Evolutionary conservation across 768 basidiomycete species (phyloP), one percentile per base, ranked within the genome.

Genomic region (Pleurotus giganteus): DNA sequence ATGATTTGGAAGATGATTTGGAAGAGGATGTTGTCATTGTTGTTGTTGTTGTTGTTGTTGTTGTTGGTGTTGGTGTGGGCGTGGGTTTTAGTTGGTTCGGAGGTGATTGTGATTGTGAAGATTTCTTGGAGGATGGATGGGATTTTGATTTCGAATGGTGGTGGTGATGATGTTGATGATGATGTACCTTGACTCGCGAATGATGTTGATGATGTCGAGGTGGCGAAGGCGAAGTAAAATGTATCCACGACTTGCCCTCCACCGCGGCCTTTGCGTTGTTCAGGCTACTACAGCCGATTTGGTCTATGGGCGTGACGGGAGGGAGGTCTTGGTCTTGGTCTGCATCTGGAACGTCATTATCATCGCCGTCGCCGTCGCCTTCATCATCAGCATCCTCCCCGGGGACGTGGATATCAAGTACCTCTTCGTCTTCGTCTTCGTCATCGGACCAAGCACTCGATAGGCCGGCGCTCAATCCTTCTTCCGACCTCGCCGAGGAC

Each of bases 1-100:
- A 77, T 75, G 63, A 71, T 89, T 50, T 72, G 90, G 50, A 73
- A 85, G 61, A 75, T 87, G 58, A 90, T 90, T 27, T 80, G 84
- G 67, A 89, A 90, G 71, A 72, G 88, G 15, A 7, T 11, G 12
- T 15, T 19, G n/a, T 41, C 39, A n/a, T 11, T 19, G 9, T n/a
- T 17, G 39, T 17, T 13, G 12, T 7, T 13, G 39, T 13, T 7
- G 39, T 41, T 17, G 39, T 19, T 13, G 39, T 41, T 41, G 12
- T 2, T 13, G 12, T n/a, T 41, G 9, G 12, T 7, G 19, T 41
- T 17, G 39, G 6, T 13, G 6, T 13, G 7, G 6, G 6, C 31
- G 13, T 13, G 7, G 6, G 6, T 13, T 32, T 32, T 13, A 32
- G 7, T 13, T 32, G 6, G 7, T 32, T 32, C 31, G 6, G 6